Evolutionary conservation across 1,139 yeast species (phyloP).

Genomic region (Groenewaldozyma auringiensis): DNA sequence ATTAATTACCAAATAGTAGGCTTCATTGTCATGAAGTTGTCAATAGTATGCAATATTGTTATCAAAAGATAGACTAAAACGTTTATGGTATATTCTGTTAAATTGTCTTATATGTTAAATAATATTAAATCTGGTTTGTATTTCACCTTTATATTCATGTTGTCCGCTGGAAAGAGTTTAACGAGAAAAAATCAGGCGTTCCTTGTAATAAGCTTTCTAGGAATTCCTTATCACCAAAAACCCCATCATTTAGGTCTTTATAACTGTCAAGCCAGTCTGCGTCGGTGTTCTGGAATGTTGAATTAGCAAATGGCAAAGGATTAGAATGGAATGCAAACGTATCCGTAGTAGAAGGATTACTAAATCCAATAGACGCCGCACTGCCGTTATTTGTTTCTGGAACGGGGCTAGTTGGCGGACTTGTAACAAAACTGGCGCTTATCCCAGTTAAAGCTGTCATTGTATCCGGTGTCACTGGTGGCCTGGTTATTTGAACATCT

Average conservation of each 20-base stretch:
- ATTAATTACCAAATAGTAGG: too few relatives aligned
- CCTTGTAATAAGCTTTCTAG: neutral
- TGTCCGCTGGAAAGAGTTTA: too few relatives aligned
- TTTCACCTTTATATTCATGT: too few relatives aligned
- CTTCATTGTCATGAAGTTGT: too few relatives aligned
- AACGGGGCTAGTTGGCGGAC: neutral
- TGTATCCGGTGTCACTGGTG: neutral
- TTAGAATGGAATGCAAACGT: neutral
- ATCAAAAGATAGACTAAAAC: too few relatives aligned
- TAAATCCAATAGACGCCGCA: neutral
- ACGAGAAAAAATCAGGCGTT: neutral
- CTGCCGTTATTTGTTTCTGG: neutral
- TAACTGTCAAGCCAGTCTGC: neutral
- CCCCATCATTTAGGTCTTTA: neutral
- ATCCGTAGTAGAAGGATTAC: neutral
- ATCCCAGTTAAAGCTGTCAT: neutral
- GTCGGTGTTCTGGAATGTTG: neutral
- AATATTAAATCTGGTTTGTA: too few relatives aligned
- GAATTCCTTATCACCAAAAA: neutral
- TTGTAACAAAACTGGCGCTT: neutral
- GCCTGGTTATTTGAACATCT: neutral
- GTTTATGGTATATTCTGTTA: too few relatives aligned
- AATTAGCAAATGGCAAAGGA: neutral
- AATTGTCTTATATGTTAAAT: too few relatives aligned
- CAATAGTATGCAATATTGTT: too few relatives aligned